Evolutionary conservation across 495 filamentous ascomycete species (phyloP).

Genomic region (Xeromyces bisporus): DNA sequence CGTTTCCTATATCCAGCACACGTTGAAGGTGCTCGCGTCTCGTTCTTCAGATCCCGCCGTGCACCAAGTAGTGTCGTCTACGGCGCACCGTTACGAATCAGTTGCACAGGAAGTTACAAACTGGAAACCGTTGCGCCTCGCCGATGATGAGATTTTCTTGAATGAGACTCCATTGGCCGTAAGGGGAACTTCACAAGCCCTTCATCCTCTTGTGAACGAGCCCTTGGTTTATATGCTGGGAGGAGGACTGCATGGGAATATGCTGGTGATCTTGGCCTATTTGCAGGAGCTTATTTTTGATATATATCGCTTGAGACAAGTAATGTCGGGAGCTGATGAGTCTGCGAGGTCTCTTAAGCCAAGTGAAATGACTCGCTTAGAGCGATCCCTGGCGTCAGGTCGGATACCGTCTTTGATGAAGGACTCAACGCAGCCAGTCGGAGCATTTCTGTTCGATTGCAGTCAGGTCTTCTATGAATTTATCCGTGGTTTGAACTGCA

Average conservation of each 20-base stretch:
- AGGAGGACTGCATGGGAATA: slow-evolving; percentile 8
- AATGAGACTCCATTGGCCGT: slow-evolving; percentile 14
- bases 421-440: slow-evolving; percentile 44
- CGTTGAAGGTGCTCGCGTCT: slow-evolving; percentile 8
- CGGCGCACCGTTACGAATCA: slow-evolving; percentile 17
- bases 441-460: slow-evolving; percentile 27
- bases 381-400: slow-evolving; percentile 44
- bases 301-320: slow-evolving; percentile 20
- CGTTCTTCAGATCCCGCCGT: slow-evolving; percentile 7
- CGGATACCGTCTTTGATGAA: slow-evolving; percentile 42
- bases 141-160: slow-evolving; percentile 12
- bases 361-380: slow-evolving; percentile 48
- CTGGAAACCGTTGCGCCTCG: slow-evolving; percentile 17
- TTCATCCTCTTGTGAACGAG: slow-evolving; percentile 31
- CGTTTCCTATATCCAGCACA: slow-evolving; percentile 26
- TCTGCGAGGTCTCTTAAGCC: slow-evolving; percentile 31
- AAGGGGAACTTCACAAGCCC: slow-evolving; percentile 17
- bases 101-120: slow-evolving; percentile 23
- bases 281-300: slow-evolving; percentile 24
- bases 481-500: slow-evolving; percentile 18
- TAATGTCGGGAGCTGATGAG: slow-evolving; percentile 18
- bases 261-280: slow-evolving; percentile 17
- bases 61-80: slow-evolving; percentile 6
- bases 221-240: slow-evolving; percentile 19
- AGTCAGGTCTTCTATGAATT: slow-evolving; percentile 24